Base-by-base conservation (phyloP, 176 grass and related monocot species). In the Eleusine coracana region DNA sequence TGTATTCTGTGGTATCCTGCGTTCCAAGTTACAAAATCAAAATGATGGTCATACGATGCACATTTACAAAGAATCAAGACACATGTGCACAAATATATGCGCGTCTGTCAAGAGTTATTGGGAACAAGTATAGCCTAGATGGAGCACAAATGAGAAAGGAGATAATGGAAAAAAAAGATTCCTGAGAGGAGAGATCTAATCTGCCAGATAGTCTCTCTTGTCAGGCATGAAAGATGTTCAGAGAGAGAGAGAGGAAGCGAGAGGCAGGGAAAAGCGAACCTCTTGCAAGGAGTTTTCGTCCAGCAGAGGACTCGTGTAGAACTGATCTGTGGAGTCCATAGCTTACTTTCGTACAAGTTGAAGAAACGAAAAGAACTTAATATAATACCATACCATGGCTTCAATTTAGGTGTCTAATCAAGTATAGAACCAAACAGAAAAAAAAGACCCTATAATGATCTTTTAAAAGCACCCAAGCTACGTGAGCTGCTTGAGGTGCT, bases 1-100 rank as follows among this genome's bases (percentile, higher is more conserved):
- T 87, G 63, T 87, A 88, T 73, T 79, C 68, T 23, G 31, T 12
- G 38, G 75, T 38, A 84, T 48, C 74, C 84, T 90, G 61, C 70
- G 75, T 59, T 74, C 51, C 42, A 76, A 70, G 17, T 70, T 64
- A 76, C 42, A 69, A 68, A 52, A 44, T 4, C 44, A 71, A 34
- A 68, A 46, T 77, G 31, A 48, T 84, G 61, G 14, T 58, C 20
- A 73, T 62, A 23, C 23, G 21, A 41, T 56, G 54, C 17, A 59
- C 20, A 23, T n/a, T 59, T n/a, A 59, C 5, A 59, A 59, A 23
- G 34, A 80, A 73, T 41, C 66, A 50, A 63, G 38, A 44, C 6
- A 61, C 40, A 70, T 77, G 20, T 78, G 40, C 14, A 71, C 5
- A 68, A 28, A 78, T 28, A 41, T 50, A 54, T 54, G 7, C 3